phyloP scores from a whole-genome alignment of 805 yeast species.

The Wickerhamomyces chambardii region DNA sequence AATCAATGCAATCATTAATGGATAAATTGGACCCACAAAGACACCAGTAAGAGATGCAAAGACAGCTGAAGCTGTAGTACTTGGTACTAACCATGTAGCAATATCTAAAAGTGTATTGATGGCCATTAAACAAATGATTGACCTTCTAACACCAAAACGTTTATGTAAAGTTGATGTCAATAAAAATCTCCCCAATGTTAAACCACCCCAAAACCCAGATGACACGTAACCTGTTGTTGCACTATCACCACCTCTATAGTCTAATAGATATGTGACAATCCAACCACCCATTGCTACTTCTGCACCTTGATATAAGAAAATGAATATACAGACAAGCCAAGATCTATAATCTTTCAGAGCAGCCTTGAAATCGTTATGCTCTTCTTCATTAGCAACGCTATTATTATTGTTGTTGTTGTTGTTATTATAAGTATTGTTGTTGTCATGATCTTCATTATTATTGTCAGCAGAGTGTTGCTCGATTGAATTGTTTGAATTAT shows the following conservation, averaged over 20 bases:
- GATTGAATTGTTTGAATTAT: too few species aligned
- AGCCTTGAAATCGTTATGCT: slow-evolving; percentile 20
- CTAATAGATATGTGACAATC: slow-evolving; percentile 50
- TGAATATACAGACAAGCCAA: slow-evolving; percentile 43
- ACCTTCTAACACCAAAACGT: slow-evolving; percentile 34
- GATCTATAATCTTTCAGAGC: slow-evolving; percentile 33
- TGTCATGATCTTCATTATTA: neutral
- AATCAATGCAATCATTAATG: slow-evolving; percentile 36
- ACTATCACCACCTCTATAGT: slow-evolving; percentile 35
- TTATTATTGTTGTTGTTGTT: neutral
- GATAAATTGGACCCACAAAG: slow-evolving; percentile 50
- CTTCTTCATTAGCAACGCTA: neutral
- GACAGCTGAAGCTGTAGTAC: slow-evolving; percentile 34
- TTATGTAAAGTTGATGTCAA: slow-evolving; percentile 33
- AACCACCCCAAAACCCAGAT: slow-evolving; percentile 61
- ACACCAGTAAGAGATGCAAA: slow-evolving; percentile 39
- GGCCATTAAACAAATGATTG: slow-evolving; percentile 25
- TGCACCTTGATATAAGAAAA: slow-evolving; percentile 54
- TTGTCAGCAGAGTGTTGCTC: too few species aligned
- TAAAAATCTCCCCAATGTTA: slow-evolving; percentile 45
- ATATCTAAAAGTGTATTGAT: slow-evolving; percentile 28
- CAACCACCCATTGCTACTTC: slow-evolving; percentile 60
- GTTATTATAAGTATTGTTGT: too few species aligned
- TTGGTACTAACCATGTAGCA: slow-evolving; percentile 40
- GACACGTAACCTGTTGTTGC: slow-evolving; percentile 44